Evolutionary conservation across 768 basidiomycete genomes (phyloP).

Genomic region (Pleurotus eryngii): DNA sequence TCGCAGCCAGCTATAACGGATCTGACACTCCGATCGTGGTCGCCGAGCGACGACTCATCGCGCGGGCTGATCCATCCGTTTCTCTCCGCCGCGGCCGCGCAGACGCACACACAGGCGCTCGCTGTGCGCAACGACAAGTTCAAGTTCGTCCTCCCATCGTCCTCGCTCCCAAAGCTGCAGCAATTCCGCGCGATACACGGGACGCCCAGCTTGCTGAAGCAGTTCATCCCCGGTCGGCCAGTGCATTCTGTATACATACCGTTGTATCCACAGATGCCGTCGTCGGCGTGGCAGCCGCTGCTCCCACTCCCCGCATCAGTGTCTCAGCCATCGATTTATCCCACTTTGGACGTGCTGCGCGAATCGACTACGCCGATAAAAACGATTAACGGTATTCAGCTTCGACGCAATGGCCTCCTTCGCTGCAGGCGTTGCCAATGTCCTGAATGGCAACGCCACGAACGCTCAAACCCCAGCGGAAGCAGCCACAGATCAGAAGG

Average conservation of each 20-base stretch:
- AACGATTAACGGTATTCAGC: conserved; percentile 2
- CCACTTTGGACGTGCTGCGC: not conserved
- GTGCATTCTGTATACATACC: conserved; percentile 3
- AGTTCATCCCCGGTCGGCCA: conserved; percentile 6
- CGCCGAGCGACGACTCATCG: not conserved
- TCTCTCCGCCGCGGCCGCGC: conserved; percentile 18
- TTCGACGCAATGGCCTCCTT: not conserved
- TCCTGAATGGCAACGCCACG: conserved; percentile 39
- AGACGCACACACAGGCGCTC: too few relatives aligned
- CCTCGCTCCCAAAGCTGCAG: conserved; percentile 44
- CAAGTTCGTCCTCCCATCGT: conserved; percentile 31
- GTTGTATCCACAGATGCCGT: not conserved
- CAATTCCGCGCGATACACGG: conserved; percentile 55
- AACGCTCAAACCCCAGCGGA: conserved; percentile 23
- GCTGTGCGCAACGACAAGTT: not conserved
- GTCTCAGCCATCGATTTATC: not conserved
- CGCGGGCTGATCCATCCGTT: not conserved
- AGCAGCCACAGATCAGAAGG: conserved; percentile 36
- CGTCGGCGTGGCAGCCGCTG: not conserved
- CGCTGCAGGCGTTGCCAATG: conserved; percentile 34
- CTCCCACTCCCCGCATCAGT: not conserved
- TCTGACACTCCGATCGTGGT: conserved; percentile 32
- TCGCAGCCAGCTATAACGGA: conserved; percentile 45
- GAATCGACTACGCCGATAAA: not conserved
- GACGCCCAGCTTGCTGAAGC: conserved; percentile 25